Conservation (phyloP, 1,284 basidiomycete species). For the Ustilago trichophora region DNA sequence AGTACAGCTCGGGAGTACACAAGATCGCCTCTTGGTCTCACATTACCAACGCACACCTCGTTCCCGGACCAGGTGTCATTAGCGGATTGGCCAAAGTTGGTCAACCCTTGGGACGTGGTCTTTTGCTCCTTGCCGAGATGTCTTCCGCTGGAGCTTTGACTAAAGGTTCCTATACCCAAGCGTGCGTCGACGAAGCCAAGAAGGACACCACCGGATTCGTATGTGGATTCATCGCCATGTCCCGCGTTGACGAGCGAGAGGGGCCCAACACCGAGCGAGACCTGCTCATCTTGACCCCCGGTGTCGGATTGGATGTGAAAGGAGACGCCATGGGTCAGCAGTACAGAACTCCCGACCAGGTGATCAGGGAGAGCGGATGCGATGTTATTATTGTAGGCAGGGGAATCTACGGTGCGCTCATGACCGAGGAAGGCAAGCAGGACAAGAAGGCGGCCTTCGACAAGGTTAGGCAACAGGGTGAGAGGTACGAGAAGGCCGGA, state of each 20-base stretch:
- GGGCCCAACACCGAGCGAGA: conserved; percentile 70
- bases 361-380: conserved; percentile 84
- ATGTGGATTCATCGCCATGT: conserved; percentile 76
- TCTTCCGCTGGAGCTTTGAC: conserved; percentile 88
- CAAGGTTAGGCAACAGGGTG: conserved; percentile 76
- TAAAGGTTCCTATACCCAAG: conserved; percentile 82
- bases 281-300: conserved; percentile 90
- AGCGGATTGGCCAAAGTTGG: conserved; percentile 87
- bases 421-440: conserved; percentile 69
- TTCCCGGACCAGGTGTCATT: conserved; percentile 90
- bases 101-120: conserved; percentile 81
- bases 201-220: conserved; percentile 57
- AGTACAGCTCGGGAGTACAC: conserved; percentile 93
- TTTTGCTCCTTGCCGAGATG: conserved; percentile 96
- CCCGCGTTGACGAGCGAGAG: conserved; percentile 72
- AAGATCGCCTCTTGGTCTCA: conserved; percentile 96
- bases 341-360: conserved; percentile 89
- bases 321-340: conserved; percentile 95
- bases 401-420: conserved; percentile 80
- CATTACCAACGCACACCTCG: conserved; percentile 94
- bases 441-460: conserved; percentile 68
- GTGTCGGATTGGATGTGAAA: conserved; percentile 83
- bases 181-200: conserved; percentile 74
- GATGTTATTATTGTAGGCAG: conserved; percentile 98
- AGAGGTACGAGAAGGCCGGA: conserved; percentile 83